Evolutionary conservation across 208 protist genomes (phyloP).

Genomic region (Leishmania gerbilli): DNA sequence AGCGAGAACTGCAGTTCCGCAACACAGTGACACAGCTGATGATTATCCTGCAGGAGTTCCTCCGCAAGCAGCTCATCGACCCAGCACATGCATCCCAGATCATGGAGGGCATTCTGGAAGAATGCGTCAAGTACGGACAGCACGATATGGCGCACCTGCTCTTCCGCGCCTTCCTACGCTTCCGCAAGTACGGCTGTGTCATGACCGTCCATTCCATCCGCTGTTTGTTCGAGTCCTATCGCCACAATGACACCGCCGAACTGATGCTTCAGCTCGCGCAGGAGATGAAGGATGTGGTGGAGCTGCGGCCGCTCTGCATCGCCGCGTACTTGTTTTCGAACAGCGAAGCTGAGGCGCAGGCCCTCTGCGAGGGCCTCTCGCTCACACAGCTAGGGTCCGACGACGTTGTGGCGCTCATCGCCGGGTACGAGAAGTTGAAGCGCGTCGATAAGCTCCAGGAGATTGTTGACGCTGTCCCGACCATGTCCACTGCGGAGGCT

Average conservation of each 20-base stretch:
- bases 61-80: constrained; percentile 88
- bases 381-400: constrained; percentile 52
- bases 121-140: constrained; percentile 86
- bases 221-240: constrained; percentile 88
- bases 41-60: constrained; percentile 89
- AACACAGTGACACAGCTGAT: constrained; percentile 91
- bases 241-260: constrained; percentile 76
- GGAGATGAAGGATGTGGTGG: constrained; percentile 78
- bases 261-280: constrained; percentile 86
- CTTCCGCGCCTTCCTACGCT: constrained; percentile 87
- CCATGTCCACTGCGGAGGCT: constrained; percentile 26
- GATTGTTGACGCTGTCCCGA: constrained; percentile 40
- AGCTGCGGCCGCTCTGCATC: constrained; percentile 78
- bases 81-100: constrained; percentile 78
- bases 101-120: constrained; percentile 88
- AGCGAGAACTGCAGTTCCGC: constrained; percentile 85
- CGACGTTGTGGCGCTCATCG: constrained; percentile 74
- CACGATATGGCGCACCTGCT: constrained; percentile 91
- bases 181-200: constrained; percentile 88
- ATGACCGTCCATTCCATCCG: constrained; percentile 80
- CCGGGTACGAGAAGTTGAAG: constrained; percentile 80
- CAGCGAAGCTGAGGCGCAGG: constrained; percentile 61
- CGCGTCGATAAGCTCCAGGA: constrained; percentile 64
- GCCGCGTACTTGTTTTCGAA: constrained; percentile 86
- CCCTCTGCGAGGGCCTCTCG: constrained; percentile 53